phyloP scores from a whole-genome alignment of 768 basidiomycete species.

The Mycena polygramma region DNA sequence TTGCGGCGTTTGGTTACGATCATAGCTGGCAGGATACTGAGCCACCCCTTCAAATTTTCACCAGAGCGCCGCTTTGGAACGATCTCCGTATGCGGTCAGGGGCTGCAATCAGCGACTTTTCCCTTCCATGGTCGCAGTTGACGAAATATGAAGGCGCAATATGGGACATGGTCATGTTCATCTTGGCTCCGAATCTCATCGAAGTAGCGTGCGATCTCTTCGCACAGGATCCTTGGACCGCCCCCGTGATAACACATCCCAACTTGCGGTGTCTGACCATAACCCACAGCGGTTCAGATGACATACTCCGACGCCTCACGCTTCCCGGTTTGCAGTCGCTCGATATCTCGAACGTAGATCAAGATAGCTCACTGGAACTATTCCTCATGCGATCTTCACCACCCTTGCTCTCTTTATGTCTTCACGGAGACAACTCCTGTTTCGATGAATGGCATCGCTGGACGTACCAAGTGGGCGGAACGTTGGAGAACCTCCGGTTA shows the following conservation, averaged over 20 bases:
- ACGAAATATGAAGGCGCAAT: not conserved
- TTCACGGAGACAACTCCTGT: not conserved
- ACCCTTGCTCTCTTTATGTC: not conserved
- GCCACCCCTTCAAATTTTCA: not conserved
- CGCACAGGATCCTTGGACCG: not conserved
- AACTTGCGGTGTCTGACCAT: not conserved
- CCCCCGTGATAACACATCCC: not conserved
- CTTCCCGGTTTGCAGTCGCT: not conserved
- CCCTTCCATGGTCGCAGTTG: not conserved
- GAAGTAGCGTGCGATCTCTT: not conserved
- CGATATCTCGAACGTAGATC: not conserved
- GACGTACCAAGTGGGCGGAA: not conserved
- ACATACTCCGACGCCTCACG: not conserved
- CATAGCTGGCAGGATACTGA: not conserved
- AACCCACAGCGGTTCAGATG: not conserved
- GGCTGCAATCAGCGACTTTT: not conserved
- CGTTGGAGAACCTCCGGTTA: not conserved
- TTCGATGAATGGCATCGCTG: not conserved
- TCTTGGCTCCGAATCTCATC: not conserved
- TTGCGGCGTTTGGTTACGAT: slow-evolving; percentile 3
- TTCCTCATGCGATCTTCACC: not conserved
- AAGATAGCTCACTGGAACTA: not conserved
- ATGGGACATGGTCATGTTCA: not conserved
- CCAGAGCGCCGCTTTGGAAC: not conserved
- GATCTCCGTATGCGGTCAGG: not conserved